A percentile compares a stretch with the other conserved stretches of the same genome.
Conservation (phyloP, 139 green algal species). For the Yamagishiella unicocca region DNA sequence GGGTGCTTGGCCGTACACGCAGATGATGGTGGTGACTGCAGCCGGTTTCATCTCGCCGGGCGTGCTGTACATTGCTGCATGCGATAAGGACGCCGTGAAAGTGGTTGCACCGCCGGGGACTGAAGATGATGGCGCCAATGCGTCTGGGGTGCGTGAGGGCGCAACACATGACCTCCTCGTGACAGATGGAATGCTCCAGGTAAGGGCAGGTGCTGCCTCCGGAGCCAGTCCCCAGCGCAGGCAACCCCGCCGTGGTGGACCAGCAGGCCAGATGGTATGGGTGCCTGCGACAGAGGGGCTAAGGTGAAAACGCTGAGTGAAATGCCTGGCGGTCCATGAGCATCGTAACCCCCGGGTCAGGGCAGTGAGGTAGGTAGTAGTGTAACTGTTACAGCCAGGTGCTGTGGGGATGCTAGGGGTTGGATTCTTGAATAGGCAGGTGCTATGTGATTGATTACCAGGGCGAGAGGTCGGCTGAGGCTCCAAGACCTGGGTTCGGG, state of each 20-base stretch:
- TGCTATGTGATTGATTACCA: too few relatives aligned
- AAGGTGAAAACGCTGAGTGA: too few relatives aligned
- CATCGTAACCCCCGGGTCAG: too few relatives aligned
- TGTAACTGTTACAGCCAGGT: too few relatives aligned
- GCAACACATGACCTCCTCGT: neutral
- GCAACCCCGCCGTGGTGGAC: constrained; percentile 13
- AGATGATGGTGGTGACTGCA: neutral
- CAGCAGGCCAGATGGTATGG: constrained; percentile 44
- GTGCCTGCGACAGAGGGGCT: too few relatives aligned
- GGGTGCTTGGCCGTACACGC: neutral
- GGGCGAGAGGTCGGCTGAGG: too few relatives aligned
- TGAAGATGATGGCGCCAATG: neutral
- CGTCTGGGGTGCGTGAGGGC: neutral
- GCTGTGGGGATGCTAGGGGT: too few relatives aligned
- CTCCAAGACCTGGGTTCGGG: too few relatives aligned
- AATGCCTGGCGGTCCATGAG: too few relatives aligned
- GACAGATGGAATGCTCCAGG: constrained; percentile 41
- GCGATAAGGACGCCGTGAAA: neutral
- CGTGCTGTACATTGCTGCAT: neutral
- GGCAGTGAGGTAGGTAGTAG: too few relatives aligned
- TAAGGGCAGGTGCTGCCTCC: too few relatives aligned
- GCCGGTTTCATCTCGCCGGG: constrained; percentile 15
- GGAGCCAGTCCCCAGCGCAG: constrained; percentile 16
- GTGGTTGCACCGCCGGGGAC: neutral
- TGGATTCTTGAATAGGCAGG: too few relatives aligned